Conservation (phyloP, 2,329 filamentous ascomycete species). For the Verticillium dahliae region DNA sequence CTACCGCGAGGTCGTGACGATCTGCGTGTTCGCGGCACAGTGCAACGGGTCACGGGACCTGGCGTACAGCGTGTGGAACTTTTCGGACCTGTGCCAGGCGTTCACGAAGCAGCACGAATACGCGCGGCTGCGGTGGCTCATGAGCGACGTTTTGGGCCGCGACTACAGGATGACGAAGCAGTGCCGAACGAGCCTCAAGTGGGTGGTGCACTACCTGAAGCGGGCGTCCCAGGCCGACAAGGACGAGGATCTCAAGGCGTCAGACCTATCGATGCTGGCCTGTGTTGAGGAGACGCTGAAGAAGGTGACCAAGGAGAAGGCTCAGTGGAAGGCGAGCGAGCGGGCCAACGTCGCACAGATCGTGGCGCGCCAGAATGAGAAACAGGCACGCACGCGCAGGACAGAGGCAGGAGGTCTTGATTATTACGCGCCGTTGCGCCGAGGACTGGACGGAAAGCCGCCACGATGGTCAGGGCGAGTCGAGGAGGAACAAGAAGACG, state of each 20-base stretch:
- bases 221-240: slow-evolving; percentile 5
- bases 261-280: slow-evolving; percentile 6
- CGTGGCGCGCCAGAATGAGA: neutral
- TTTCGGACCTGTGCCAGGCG: slow-evolving; percentile 26
- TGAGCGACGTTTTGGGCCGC: slow-evolving; percentile 11
- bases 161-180: slow-evolving; percentile 5
- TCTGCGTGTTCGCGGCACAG: slow-evolving; percentile 28
- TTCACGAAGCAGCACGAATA: slow-evolving; percentile 24
- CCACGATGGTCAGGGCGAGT: neutral
- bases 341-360: neutral
- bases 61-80: slow-evolving; percentile 29
- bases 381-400: neutral
- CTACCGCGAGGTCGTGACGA: slow-evolving; percentile 19
- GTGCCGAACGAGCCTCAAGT: slow-evolving; percentile 5
- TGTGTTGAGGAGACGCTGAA: slow-evolving; percentile 2
- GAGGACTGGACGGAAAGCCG: neutral
- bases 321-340: neutral
- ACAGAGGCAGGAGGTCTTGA: neutral
- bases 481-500: neutral
- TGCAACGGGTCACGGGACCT: slow-evolving; percentile 28
- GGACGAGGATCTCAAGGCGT: slow-evolving; percentile 4
- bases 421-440: neutral
- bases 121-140: slow-evolving; percentile 19
- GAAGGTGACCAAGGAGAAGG: neutral
- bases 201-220: slow-evolving; percentile 7